phyloP scores from a whole-genome alignment of 192 early-diverging fungal species.

The Rhizophlyctis rosea region DNA sequence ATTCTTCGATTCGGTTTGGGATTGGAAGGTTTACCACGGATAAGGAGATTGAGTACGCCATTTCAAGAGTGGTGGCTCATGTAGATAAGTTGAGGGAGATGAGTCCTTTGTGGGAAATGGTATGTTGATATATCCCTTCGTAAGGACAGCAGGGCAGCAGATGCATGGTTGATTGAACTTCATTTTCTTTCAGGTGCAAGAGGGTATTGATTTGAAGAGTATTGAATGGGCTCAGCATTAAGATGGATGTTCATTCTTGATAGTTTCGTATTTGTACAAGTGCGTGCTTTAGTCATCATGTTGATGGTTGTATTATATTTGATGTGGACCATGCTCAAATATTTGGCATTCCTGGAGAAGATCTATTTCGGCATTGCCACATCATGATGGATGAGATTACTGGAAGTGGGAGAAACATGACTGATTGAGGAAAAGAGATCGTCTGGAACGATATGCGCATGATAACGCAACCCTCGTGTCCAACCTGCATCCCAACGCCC shows the following conservation, averaged over 20 bases:
- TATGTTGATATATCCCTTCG: conserved; percentile 18
- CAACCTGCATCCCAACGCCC: too few relatives aligned
- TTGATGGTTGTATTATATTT: too few relatives aligned
- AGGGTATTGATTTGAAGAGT: conserved; percentile 86
- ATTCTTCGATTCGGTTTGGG: conserved; percentile 92
- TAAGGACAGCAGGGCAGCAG: neutral
- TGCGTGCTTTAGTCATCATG: too few relatives aligned
- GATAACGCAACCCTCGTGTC: too few relatives aligned
- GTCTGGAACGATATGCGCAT: too few relatives aligned
- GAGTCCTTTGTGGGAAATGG: conserved; percentile 99
- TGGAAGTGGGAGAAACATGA: too few relatives aligned
- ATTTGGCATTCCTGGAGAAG: too few relatives aligned
- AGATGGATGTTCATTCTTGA: neutral
- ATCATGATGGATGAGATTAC: too few relatives aligned
- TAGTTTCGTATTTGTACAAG: neutral
- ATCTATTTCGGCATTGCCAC: too few relatives aligned
- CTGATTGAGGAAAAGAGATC: too few relatives aligned
- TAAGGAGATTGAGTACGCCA: conserved; percentile 87
- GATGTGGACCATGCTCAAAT: too few relatives aligned
- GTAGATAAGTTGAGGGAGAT: conserved; percentile 89
- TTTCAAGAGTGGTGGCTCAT: conserved; percentile 72
- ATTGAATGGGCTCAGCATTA: conserved; percentile 92
- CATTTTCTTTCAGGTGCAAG: conserved; percentile 58
- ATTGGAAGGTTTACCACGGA: conserved; percentile 96
- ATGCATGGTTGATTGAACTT: neutral